Evolutionary conservation across 192 early-diverging fungal genomes (phyloP).

Genomic region (Phycomyces nitens): DNA sequence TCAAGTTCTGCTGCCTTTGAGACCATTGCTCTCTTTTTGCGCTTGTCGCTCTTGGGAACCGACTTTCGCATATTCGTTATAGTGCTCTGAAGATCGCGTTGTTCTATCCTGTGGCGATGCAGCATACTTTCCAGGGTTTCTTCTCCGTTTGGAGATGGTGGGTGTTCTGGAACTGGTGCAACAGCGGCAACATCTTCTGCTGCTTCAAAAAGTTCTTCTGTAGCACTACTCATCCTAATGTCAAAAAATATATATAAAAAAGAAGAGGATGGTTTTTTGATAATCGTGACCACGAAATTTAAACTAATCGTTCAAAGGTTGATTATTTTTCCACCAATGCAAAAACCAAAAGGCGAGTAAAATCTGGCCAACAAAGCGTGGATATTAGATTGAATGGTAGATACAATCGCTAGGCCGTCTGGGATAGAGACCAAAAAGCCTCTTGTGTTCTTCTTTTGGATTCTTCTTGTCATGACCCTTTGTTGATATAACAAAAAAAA

Average conservation of each 20-base stretch:
- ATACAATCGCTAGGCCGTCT: too few relatives aligned
- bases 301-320: background rate
- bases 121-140: conserved; percentile 65
- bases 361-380: too few relatives aligned
- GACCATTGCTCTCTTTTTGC: conserved; percentile 79
- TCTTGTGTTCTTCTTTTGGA: too few relatives aligned
- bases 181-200: background rate
- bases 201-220: background rate
- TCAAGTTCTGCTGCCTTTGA: conserved; percentile 69
- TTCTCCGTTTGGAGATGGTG: background rate
- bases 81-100: conserved; percentile 64
- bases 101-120: conserved; percentile 73
- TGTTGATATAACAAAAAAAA: too few relatives aligned
- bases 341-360: too few relatives aligned
- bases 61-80: conserved; percentile 76
- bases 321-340: too few relatives aligned
- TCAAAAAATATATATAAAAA: background rate
- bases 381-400: too few relatives aligned
- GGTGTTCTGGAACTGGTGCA: background rate
- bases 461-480: too few relatives aligned
- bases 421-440: too few relatives aligned
- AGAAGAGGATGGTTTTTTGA: background rate
- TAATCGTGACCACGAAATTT: background rate
- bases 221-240: background rate
- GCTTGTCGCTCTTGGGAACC: conserved; percentile 77